Base-by-base conservation (phyloP, 345 rosid genomes). In the Aquilaria yunnanensis region DNA sequence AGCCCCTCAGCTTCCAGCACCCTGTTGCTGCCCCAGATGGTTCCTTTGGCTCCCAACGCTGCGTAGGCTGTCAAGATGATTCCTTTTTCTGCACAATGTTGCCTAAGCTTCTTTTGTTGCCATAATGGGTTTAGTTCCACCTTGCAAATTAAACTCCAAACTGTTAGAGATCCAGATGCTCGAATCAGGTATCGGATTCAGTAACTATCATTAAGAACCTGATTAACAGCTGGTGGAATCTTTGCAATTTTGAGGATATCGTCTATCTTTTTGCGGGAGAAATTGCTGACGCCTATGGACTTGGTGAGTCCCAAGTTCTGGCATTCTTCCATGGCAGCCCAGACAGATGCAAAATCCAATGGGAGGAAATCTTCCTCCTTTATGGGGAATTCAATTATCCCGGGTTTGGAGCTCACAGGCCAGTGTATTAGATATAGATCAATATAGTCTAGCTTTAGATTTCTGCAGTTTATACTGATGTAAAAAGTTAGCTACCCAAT, bases 101-200 rank as follows among this genome's bases (percentile, higher is more conserved):
- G 86, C 66, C 72, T 83, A 12, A 84, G 74, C 62, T 78, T 78
- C 62, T 70, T 83, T 62, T 92, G 98, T 75, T 87, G 90, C 96
- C 95, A 89, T 7, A 82, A 60, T 54, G 98, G 98, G 81, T 84
- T 87, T 59, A 89, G 53, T 73, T 90, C 95, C 74, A 90, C 95
- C 97, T 83, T 72, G 64, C 51, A 45, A 7, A 37, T 37, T 37
- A 7, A 37, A 37, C 43, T 37, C 1, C 43, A 37, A 37, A 37
- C 7, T 37, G 7, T 37, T 9, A n/a, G 23, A 29, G 63, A 53
- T 5, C 12, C 3, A 50, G 12, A 14, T 45, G 23, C 1, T 30
- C 11, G 8, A 16, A 75, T 75, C 23, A 1, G 23, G 23, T 23
- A 23, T 23, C 23, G 23, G 23, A 23, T 23, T 23, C 23, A 23